Conservation (phyloP, 129 eudicot genomes). For the Helianthus tuberosus region DNA sequence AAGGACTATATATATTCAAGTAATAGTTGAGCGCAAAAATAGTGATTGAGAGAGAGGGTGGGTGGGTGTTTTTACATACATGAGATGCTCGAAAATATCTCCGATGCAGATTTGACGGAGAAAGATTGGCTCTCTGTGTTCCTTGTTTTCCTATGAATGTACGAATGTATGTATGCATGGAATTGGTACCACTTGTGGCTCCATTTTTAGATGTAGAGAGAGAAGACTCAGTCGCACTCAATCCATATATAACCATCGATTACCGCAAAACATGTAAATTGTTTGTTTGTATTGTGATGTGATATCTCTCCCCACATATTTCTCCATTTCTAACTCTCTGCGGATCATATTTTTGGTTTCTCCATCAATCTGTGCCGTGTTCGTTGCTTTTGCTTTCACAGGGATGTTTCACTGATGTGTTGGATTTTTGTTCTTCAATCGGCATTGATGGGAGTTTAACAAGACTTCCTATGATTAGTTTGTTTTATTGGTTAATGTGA, state of each 20-base stretch:
- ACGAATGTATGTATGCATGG: conserved; percentile 28
- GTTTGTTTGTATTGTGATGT: conserved; percentile 23
- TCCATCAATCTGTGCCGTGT: conserved; percentile 16
- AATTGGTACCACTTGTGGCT: no score
- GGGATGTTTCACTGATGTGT: not conserved
- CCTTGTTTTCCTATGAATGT: conserved; percentile 32
- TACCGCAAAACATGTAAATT: conserved; percentile 21
- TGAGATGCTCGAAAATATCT: conserved; percentile 32
- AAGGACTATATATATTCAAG: not conserved
- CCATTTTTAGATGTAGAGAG: conserved; percentile 28
- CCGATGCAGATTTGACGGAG: conserved; percentile 34
- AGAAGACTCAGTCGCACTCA: conserved; percentile 38
- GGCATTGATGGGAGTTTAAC: not conserved
- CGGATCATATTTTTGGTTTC: conserved; percentile 16
- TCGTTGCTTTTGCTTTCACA: not conserved
- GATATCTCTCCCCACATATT: conserved; percentile 25
- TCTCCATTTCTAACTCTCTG: conserved; percentile 33
- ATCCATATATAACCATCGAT: conserved; percentile 24
- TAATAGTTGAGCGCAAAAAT: not conserved
- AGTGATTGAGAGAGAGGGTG: not conserved
- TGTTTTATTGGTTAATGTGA: no score
- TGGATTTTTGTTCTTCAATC: not conserved
- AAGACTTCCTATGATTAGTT: no score
- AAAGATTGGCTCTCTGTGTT: conserved; percentile 44
- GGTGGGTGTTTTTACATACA: conserved; percentile 11